A percentile compares a stretch with the other conserved stretches of the same genome.
phyloP scores from a whole-genome alignment of 225 moss, liverwort and hornwort genomes.

The Physcomitrellopsis africana region DNA sequence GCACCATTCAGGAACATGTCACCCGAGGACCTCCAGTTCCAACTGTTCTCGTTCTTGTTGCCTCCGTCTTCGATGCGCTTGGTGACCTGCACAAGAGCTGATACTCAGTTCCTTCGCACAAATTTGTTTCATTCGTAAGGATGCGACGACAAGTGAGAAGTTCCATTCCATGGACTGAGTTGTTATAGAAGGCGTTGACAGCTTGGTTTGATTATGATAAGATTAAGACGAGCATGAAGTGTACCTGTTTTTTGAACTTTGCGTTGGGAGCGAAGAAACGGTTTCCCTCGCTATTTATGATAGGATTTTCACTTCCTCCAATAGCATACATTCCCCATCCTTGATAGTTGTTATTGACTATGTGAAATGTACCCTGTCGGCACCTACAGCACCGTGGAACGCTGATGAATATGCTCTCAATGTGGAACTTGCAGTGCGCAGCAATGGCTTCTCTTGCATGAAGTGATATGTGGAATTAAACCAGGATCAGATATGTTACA shows the following conservation, averaged over 20 bases:
- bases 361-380: constrained; percentile 69
- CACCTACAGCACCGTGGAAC: constrained; percentile 43
- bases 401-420: neutral
- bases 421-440: neutral
- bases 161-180: neutral
- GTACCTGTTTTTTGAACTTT: constrained; percentile 43
- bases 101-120: neutral
- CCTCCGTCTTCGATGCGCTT: constrained; percentile 56
- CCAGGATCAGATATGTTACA: neutral
- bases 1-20: constrained; percentile 64
- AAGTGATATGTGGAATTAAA: neutral
- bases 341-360: constrained; percentile 74
- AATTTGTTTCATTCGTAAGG: neutral
- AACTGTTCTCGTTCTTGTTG: constrained; percentile 32
- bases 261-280: constrained; percentile 53
- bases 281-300: constrained; percentile 73
- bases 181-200: neutral
- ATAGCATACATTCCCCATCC: constrained; percentile 76
- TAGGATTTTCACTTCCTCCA: constrained; percentile 76
- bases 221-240: neutral
- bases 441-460: neutral
- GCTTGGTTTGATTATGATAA: neutral
- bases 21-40: constrained; percentile 69
- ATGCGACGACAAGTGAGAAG: neutral
- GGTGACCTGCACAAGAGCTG: constrained; percentile 44